These are phyloP conservation scores for Anastatica hierochuntica DNA, from an alignment of 345 rosid genomes.

Conservation along the genomic window DNA sequence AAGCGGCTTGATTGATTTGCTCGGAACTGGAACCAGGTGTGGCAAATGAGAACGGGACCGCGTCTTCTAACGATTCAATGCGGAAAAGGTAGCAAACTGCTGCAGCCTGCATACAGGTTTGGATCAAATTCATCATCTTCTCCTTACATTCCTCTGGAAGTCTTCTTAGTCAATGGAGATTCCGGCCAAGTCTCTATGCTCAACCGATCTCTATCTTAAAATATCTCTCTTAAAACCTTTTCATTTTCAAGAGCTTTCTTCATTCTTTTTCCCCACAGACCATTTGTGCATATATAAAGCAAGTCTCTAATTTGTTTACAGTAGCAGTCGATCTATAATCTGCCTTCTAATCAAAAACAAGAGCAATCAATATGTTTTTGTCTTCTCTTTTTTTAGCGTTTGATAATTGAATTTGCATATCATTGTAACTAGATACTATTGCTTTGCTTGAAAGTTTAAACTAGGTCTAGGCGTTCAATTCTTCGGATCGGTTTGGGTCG, in stretches of 20 bases:
- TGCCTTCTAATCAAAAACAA: no score
- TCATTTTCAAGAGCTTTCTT: neutral
- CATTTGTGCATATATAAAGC: slow-evolving; percentile 13
- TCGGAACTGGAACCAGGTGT: slow-evolving; percentile 42
- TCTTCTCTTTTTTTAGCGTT: no score
- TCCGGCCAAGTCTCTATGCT: slow-evolving; percentile 75
- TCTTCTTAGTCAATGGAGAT: slow-evolving; percentile 76
- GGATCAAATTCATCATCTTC: slow-evolving; percentile 55
- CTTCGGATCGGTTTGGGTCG: no score
- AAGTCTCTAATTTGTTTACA: slow-evolving; percentile 6
- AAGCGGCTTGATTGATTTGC: neutral
- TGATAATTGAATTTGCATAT: neutral
- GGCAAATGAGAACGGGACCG: slow-evolving; percentile 98
- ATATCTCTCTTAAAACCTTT: neutral
- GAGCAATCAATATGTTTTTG: no score
- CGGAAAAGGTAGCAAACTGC: slow-evolving; percentile 57
- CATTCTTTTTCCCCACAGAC: neutral
- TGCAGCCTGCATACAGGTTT: slow-evolving; percentile 85
- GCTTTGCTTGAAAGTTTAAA: slow-evolving; percentile 15
- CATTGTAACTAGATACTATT: neutral
- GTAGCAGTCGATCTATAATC: no score
- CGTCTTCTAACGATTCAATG: slow-evolving; percentile 70
- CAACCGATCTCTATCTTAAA: slow-evolving; percentile 48
- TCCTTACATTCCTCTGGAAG: slow-evolving; percentile 75
- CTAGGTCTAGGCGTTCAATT: neutral